These are phyloP conservation scores for Selenicereus undatus DNA, from an alignment of 148 eudicot genomes.

Conservation along the genomic window DNA sequence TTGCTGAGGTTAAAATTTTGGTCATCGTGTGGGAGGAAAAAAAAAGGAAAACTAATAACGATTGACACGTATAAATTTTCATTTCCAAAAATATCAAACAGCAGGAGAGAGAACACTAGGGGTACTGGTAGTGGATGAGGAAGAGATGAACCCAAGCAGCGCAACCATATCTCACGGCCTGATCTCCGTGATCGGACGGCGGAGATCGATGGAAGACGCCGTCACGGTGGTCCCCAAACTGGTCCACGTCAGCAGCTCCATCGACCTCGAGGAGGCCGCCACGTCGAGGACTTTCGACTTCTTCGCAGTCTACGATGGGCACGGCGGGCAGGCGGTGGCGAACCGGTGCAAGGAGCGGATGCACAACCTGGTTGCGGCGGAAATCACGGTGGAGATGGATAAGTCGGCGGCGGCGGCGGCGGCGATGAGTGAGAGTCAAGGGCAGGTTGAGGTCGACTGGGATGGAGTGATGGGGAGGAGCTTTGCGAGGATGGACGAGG, in stretches of 20 bases:
- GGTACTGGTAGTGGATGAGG: slow-evolving; percentile 3
- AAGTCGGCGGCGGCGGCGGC: neutral
- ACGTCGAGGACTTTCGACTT: slow-evolving; percentile 21
- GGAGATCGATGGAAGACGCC: slow-evolving; percentile 41
- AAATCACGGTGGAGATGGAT: slow-evolving; percentile 9
- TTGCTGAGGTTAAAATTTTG: neutral
- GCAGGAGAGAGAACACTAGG: neutral
- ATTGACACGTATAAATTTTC: neutral
- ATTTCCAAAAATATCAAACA: neutral
- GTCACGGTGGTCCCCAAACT: slow-evolving; percentile 23
- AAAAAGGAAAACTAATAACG: neutral
- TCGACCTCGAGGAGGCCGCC: neutral
- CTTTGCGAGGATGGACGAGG: slow-evolving; percentile 34
- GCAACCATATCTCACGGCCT: slow-evolving; percentile 19
- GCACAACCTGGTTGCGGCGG: slow-evolving; percentile 30
- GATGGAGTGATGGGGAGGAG: slow-evolving; percentile 28
- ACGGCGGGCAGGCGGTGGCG: slow-evolving; percentile 34
- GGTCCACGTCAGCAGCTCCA: neutral
- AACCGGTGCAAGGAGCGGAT: slow-evolving; percentile 32
- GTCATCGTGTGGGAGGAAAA: neutral
- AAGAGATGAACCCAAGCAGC: neutral
- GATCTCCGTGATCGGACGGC: slow-evolving; percentile 40
- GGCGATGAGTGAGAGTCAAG: neutral
- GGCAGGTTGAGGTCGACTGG: slow-evolving; percentile 18
- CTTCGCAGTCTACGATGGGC: slow-evolving; percentile 44